Percentiles rank a stretch among this genome's conserved stretches.
Evolutionary conservation across 176 grass and related monocot species (phyloP).

Genomic region (Urochloa ruziziensis): DNA sequence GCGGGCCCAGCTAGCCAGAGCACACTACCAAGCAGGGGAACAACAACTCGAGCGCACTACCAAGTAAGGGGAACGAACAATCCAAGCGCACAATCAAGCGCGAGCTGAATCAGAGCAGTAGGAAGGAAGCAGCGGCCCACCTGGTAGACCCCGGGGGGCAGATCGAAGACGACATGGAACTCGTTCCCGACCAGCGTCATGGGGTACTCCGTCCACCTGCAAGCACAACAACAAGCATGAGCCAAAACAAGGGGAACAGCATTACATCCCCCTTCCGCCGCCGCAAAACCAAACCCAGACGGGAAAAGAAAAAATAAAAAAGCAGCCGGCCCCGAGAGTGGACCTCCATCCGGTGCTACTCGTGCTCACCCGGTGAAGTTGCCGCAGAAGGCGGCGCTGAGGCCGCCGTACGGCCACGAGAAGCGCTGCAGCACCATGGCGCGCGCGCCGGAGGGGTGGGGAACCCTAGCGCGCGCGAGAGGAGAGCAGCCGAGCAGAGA

Average conservation of each 20-base stretch:
- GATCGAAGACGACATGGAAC: constrained; percentile 63
- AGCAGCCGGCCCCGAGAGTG: not conserved
- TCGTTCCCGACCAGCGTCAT: constrained; percentile 45
- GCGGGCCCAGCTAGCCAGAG: not conserved
- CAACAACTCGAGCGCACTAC: too few species aligned
- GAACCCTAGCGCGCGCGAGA: constrained; percentile 43
- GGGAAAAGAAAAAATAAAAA: not conserved
- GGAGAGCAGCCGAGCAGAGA: not conserved
- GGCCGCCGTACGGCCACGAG: constrained; percentile 55
- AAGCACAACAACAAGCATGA: not conserved
- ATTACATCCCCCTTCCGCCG: constrained; percentile 1
- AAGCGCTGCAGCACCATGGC: constrained; percentile 58
- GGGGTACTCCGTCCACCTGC: constrained; percentile 50
- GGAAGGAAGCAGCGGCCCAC: constrained; percentile 9
- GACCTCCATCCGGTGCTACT: not conserved
- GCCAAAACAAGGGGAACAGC: constrained; percentile 4
- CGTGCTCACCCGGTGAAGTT: constrained; percentile 51
- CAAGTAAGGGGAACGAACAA: not conserved
- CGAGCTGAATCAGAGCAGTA: constrained; percentile 1
- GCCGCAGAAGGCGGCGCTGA: constrained; percentile 45
- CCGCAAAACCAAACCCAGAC: not conserved
- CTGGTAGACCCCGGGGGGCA: constrained; percentile 57
- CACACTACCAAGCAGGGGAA: not conserved
- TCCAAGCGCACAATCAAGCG: too few species aligned
- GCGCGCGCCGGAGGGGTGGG: not conserved